A percentile compares a stretch with the other conserved stretches of the same genome.
Evolutionary conservation across 768 basidiomycete genomes (phyloP).

Genomic region (Boletus coccyginus): DNA sequence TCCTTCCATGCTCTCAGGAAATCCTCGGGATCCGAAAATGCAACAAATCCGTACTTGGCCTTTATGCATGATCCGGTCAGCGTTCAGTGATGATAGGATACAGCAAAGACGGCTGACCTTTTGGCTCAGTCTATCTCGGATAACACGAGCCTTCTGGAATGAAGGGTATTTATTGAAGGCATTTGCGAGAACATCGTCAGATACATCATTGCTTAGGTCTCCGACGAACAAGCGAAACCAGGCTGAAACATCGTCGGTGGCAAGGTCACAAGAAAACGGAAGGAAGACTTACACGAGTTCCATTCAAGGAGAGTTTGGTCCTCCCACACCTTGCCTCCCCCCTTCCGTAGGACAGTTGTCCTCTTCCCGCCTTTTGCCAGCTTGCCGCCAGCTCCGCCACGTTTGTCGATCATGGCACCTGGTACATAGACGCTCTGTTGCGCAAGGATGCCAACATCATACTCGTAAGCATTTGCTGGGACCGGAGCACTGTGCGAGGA

Average conservation of each 20-base stretch:
- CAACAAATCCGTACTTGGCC: slow-evolving; percentile 97
- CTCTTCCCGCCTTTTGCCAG: slow-evolving; percentile 89
- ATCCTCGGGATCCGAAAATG: slow-evolving; percentile 97
- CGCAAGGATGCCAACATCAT: slow-evolving; percentile 86
- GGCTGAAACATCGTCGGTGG: slow-evolving; percentile 43
- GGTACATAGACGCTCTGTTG: slow-evolving; percentile 93
- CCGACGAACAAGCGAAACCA: slow-evolving; percentile 99
- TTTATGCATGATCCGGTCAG: slow-evolving; percentile 29
- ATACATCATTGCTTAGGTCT: slow-evolving; percentile 97
- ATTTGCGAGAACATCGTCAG: slow-evolving; percentile 88
- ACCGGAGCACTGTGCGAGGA: slow-evolving; percentile 74
- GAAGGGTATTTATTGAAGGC: slow-evolving; percentile 93
- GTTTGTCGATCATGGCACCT: slow-evolving; percentile 86
- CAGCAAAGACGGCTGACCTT: slow-evolving; percentile 55
- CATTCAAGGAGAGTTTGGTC: slow-evolving; percentile 96
- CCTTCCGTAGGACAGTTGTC: slow-evolving; percentile 91
- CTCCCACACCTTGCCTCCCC: slow-evolving; percentile 97
- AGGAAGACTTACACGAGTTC: slow-evolving; percentile 77
- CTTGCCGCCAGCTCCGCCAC: slow-evolving; percentile 82
- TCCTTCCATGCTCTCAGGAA: slow-evolving; percentile 99
- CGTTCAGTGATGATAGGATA: not conserved
- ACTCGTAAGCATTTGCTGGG: slow-evolving; percentile 88
- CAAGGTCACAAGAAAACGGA: not conserved
- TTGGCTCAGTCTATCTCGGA: slow-evolving; percentile 88
- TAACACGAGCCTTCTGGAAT: slow-evolving; percentile 93